These are phyloP conservation scores for Epithele typhae DNA, from an alignment of 768 basidiomycete species.

Conservation along the genomic window DNA sequence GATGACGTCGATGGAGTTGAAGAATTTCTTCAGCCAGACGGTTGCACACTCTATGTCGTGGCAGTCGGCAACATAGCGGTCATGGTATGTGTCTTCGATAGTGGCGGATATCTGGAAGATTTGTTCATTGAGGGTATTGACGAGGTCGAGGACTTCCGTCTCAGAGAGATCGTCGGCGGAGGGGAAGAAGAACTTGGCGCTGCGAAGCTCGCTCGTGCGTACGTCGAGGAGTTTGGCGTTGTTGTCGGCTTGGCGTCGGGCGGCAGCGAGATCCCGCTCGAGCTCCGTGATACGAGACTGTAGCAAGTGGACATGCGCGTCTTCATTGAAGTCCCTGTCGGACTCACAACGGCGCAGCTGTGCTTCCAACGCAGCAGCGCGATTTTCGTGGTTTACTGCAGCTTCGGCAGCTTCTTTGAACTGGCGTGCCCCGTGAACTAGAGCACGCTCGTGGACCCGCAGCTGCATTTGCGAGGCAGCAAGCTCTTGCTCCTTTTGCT, in stretches of 20 bases:
- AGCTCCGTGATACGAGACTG: too few relatives aligned
- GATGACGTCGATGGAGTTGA: too few relatives aligned
- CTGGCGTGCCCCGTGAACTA: too few relatives aligned
- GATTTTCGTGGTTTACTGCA: too few relatives aligned
- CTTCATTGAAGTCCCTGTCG: too few relatives aligned
- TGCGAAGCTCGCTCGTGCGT: constrained; percentile 41
- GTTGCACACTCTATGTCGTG: not conserved
- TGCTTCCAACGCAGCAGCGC: too few relatives aligned
- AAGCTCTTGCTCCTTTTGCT: too few relatives aligned
- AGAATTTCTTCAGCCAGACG: not conserved
- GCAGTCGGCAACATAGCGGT: not conserved
- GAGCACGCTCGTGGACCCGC: too few relatives aligned
- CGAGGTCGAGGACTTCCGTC: constrained; percentile 39
- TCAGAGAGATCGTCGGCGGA: constrained; percentile 40
- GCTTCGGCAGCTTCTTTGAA: too few relatives aligned
- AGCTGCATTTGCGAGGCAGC: too few relatives aligned
- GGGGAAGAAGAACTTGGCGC: constrained; percentile 41
- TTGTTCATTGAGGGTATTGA: constrained; percentile 43
- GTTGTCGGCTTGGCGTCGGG: constrained; percentile 16
- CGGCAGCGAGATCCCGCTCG: constrained; percentile 18
- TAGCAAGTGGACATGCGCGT: too few relatives aligned
- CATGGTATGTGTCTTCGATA: constrained; percentile 40
- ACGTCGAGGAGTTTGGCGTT: constrained; percentile 23
- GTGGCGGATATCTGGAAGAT: constrained; percentile 45
- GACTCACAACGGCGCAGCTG: too few relatives aligned